Percentiles rank a stretch among this genome's conserved stretches.
phyloP scores from a whole-genome alignment of 345 rosid species.

The Iberis pinnata region DNA sequence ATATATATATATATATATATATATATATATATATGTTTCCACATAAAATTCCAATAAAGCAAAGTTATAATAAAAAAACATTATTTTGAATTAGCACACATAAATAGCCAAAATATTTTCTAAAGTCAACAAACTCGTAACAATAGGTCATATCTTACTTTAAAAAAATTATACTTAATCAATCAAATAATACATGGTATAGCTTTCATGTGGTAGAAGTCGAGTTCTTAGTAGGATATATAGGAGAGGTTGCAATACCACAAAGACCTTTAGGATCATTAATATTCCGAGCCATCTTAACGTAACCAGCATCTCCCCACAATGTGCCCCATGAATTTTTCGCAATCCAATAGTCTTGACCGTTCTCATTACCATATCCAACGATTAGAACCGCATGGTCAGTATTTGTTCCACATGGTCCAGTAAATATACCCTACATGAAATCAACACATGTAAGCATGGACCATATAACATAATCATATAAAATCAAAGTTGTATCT shows the following conservation, averaged over 20 bases:
- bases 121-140: background rate
- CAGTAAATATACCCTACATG: conserved; percentile 49
- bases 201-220: conserved; percentile 1
- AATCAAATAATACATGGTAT: background rate
- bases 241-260: conserved; percentile 69
- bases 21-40: no score
- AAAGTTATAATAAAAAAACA: no score
- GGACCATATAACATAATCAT: no score
- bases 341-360: conserved; percentile 67
- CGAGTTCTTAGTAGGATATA: conserved; percentile 61
- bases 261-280: conserved; percentile 43
- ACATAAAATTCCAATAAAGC: no score
- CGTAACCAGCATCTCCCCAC: conserved; percentile 79
- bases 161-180: background rate
- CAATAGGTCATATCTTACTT: background rate
- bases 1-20: no score
- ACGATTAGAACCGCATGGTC: conserved; percentile 81
- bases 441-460: conserved; percentile 11
- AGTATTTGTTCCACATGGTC: conserved; percentile 56
- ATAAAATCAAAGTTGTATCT: no score
- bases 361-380: conserved; percentile 74
- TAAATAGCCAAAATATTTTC: background rate
- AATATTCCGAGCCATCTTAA: conserved; percentile 54
- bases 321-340: conserved; percentile 69
- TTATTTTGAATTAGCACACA: background rate